Evolutionary conservation across 768 basidiomycete genomes (phyloP), one percentile per base, ranked within the genome.

Genomic region (Mycena sanguinolenta): DNA sequence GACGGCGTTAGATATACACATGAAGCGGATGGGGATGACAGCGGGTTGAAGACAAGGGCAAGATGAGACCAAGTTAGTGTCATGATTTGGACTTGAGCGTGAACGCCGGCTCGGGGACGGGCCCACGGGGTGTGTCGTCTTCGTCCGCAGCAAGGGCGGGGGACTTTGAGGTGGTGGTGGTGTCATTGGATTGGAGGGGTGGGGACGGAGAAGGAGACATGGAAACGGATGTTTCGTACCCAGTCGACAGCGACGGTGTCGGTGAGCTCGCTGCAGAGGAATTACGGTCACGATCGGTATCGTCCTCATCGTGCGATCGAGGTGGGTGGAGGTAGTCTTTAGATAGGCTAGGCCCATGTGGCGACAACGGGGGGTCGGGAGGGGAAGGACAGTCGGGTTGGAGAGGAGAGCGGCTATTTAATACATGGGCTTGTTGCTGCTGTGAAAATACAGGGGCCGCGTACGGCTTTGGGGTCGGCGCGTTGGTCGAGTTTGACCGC

Each of bases 231-330:
- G 85, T 83, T 30, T 85, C 83, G 66, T 86, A 90, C 58, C 89
- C 90, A 12, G 83, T 81, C 36, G 89, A 91, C 30, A 73, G 62
- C 13, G 91, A 90, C 34, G 87, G 85, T 8, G 87, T 83, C 21
- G 92, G 89, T 5, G 89, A 89, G 63, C 83, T 87, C 38, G 85
- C 87, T 19, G 82, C 82, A 6, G 86, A 88, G 16, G 84, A 60
- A 81, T 78, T 21, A 77, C 81, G 39, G 64, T 75, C 53, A 75
- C 71, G 49, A 73, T 77, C 59, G 73, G 75, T 13, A 62, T 75
- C 64, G 27, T 55, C 66, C 23, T 65, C 54, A 16, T 66, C 60
- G 27, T 32, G 71, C 14, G 57, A 52, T 38, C 34, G 46, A 17
- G 44, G 21, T 14, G 44, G 53, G 28, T 44, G 59, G 59, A 50